Evolutionary conservation across 1,284 basidiomycete genomes (phyloP).

Genomic region (Testicularia cyperi): DNA sequence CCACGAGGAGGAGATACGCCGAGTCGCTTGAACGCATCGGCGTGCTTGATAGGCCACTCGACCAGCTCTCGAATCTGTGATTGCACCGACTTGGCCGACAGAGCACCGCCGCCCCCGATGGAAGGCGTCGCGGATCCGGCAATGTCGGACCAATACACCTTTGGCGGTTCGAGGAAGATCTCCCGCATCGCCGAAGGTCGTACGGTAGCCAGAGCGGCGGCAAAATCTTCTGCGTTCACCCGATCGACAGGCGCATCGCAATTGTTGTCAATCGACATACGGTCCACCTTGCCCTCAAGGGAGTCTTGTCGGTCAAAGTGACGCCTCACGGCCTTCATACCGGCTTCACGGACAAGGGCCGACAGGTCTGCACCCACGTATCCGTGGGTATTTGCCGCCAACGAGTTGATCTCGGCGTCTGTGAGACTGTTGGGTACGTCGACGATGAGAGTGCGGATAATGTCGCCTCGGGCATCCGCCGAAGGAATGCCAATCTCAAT

Average conservation of each 20-base stretch:
- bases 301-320: slow-evolving; percentile 19
- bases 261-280: slow-evolving; percentile 21
- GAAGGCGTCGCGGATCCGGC: slow-evolving; percentile 35
- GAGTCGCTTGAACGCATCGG: slow-evolving; percentile 79
- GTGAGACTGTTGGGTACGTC: slow-evolving; percentile 77
- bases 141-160: slow-evolving; percentile 82
- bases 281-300: slow-evolving; percentile 18
- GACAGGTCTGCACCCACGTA: slow-evolving; percentile 96
- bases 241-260: slow-evolving; percentile 9
- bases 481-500: slow-evolving; percentile 96
- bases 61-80: slow-evolving; percentile 51
- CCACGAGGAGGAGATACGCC: slow-evolving; percentile 88
- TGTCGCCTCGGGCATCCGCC: slow-evolving; percentile 75
- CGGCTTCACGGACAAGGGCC: slow-evolving; percentile 88
- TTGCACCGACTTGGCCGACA: slow-evolving; percentile 42
- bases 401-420: slow-evolving; percentile 66
- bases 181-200: slow-evolving; percentile 93
- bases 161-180: slow-evolving; percentile 81
- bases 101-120: slow-evolving; percentile 12
- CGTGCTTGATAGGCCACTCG: slow-evolving; percentile 90
- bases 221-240: slow-evolving; percentile 67
- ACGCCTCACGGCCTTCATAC: slow-evolving; percentile 84
- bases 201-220: slow-evolving; percentile 73
- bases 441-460: slow-evolving; percentile 77
- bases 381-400: slow-evolving; percentile 84